Percentiles rank a stretch among this genome's conserved stretches.
Evolutionary conservation across 495 filamentous ascomycete genomes (phyloP).

Genomic region (Hyaloscypha bicolor): DNA sequence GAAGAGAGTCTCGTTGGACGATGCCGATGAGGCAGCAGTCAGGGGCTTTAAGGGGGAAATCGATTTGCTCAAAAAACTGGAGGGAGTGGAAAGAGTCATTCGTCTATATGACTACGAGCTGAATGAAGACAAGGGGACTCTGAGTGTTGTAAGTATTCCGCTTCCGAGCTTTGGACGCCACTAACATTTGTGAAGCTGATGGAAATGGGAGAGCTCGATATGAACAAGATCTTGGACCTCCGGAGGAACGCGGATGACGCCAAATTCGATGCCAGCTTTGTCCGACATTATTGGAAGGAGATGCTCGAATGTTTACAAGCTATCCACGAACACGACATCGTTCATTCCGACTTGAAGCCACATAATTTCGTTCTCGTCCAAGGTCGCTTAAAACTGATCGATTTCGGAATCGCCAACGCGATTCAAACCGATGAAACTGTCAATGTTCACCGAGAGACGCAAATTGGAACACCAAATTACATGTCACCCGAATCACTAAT

Average conservation of each 20-base stretch:
- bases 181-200: constrained; percentile 62
- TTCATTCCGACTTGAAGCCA: constrained; percentile 95
- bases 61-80: constrained; percentile 80
- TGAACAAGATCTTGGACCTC: constrained; percentile 81
- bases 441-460: constrained; percentile 94
- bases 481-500: constrained; percentile 95
- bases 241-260: constrained; percentile 73
- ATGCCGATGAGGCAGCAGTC: constrained; percentile 81
- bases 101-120: constrained; percentile 90
- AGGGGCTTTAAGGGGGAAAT: constrained; percentile 96
- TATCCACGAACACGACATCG: constrained; percentile 86
- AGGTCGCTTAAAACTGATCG: constrained; percentile 82
- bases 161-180: constrained; percentile 1
- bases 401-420: constrained; percentile 97
- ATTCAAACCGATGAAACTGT: constrained; percentile 93
- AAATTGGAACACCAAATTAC: constrained; percentile 96
- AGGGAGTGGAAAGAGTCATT: constrained; percentile 85
- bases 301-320: constrained; percentile 95
- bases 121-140: constrained; percentile 81
- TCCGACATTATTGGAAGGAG: constrained; percentile 97
- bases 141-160: constrained; percentile 69
- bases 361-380: constrained; percentile 91
- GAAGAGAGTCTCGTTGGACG: constrained; percentile 89
- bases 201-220: constrained; percentile 96
- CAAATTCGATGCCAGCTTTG: constrained; percentile 81